Conservation (phyloP, 1,139 yeast genomes). For the Nakaseomyces glabratus region DNA sequence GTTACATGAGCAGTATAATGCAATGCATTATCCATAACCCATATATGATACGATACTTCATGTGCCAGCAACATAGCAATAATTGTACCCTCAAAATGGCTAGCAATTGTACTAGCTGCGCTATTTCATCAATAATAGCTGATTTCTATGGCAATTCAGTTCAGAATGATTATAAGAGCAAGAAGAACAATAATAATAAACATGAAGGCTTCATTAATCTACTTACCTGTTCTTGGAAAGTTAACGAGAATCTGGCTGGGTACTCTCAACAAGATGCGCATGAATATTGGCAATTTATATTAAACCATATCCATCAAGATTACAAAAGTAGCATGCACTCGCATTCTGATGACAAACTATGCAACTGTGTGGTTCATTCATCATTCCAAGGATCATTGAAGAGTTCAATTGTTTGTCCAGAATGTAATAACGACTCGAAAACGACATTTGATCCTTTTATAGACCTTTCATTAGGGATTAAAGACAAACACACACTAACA, state of each 20-base stretch:
- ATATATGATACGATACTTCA: slow-evolving; percentile 62
- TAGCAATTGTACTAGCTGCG: slow-evolving; percentile 62
- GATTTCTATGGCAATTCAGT: slow-evolving; percentile 34
- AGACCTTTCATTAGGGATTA: slow-evolving; percentile 75
- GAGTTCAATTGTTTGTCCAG: slow-evolving; percentile 63
- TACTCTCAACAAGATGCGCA: slow-evolving; percentile 97
- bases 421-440: slow-evolving; percentile 52
- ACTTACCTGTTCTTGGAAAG: slow-evolving; percentile 74
- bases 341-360: slow-evolving; percentile 25
- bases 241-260: slow-evolving; percentile 78
- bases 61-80: slow-evolving; percentile 33
- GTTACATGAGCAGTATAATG: slow-evolving; percentile 85
- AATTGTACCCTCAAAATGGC: slow-evolving; percentile 24
- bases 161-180: slow-evolving; percentile 6
- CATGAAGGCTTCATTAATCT: slow-evolving; percentile 32
- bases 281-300: slow-evolving; percentile 86
- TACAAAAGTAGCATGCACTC: slow-evolving; percentile 20
- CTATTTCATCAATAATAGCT: slow-evolving; percentile 67
- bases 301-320: slow-evolving; percentile 72
- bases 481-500: slow-evolving; percentile 36
- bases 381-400: slow-evolving; percentile 67
- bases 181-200: slow-evolving; percentile 38
- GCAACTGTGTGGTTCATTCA: slow-evolving; percentile 76
- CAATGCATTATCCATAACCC: slow-evolving; percentile 89
- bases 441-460: slow-evolving; percentile 80